Evolutionary conservation across 2,329 filamentous ascomycete genomes (phyloP).

Genomic region (Colletotrichum lindemuthianum): DNA sequence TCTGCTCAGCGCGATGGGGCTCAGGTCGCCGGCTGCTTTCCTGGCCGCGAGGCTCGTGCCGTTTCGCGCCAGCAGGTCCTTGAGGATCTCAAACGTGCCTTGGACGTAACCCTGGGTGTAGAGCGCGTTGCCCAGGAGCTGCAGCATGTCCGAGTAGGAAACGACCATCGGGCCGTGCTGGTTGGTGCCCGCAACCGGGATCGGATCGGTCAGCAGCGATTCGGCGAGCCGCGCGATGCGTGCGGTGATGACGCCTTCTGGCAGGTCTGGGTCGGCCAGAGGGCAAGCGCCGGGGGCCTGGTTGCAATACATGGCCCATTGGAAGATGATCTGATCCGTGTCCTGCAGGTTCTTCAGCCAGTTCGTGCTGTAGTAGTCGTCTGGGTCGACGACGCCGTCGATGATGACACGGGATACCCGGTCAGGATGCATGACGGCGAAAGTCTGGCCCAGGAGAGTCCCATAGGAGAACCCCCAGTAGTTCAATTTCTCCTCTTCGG

Average conservation of each 20-base stretch:
- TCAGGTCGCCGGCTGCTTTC: slow-evolving; percentile 24
- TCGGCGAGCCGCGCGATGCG: neutral
- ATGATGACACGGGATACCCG: slow-evolving; percentile 47
- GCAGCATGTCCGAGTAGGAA: slow-evolving; percentile 42
- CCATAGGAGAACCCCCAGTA: slow-evolving; percentile 58
- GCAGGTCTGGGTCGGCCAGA: neutral
- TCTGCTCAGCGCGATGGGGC: neutral
- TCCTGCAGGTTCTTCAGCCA: slow-evolving; percentile 43
- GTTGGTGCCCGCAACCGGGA: neutral
- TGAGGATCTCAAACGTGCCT: slow-evolving; percentile 24
- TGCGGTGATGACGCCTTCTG: neutral
- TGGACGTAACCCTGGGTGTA: slow-evolving; percentile 31
- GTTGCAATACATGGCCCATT: slow-evolving; percentile 47
- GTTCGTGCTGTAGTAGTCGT: slow-evolving; percentile 45
- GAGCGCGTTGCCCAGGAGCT: slow-evolving; percentile 22
- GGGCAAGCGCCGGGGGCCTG: slow-evolving; percentile 4
- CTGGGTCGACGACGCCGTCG: slow-evolving; percentile 48
- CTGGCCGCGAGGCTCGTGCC: slow-evolving; percentile 13
- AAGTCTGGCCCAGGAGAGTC: slow-evolving; percentile 52
- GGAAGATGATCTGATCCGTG: slow-evolving; percentile 44
- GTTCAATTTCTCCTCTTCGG: slow-evolving; percentile 44
- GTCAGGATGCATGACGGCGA: slow-evolving; percentile 50
- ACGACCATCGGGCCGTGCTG: slow-evolving; percentile 36
- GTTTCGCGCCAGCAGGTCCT: slow-evolving; percentile 23
- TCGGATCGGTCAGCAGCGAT: slow-evolving; percentile 2